These are phyloP conservation scores for Sergeia podlipaevii DNA, from an alignment of 208 protist species.

Conservation along the genomic window DNA sequence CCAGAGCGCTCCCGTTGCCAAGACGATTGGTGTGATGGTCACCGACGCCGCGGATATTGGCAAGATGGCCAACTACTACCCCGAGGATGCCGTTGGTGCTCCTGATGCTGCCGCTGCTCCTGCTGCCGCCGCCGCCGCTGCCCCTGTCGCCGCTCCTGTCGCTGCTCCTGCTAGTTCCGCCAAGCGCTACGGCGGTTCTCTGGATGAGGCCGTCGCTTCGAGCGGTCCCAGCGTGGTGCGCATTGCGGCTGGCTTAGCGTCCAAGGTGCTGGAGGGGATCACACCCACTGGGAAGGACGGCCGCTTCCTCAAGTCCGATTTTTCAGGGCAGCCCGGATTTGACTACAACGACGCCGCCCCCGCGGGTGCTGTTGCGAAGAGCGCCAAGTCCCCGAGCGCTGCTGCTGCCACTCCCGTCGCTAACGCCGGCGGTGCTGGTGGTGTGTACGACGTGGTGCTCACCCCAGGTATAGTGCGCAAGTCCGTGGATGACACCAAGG, in stretches of 20 bases:
- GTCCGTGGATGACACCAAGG: constrained; percentile 57
- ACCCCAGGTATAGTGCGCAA: constrained; percentile 43
- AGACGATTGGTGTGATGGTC: constrained; percentile 88
- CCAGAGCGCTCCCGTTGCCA: constrained; percentile 63
- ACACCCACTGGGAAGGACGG: constrained; percentile 64
- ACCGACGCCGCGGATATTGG: constrained; percentile 71
- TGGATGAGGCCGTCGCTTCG: constrained; percentile 57
- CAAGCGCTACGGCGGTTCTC: constrained; percentile 48
- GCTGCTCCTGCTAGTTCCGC: constrained; percentile 6
- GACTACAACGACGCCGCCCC: constrained; percentile 61
- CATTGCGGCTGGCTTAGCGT: constrained; percentile 63
- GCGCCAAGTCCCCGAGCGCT: not conserved
- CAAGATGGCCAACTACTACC: constrained; percentile 51
- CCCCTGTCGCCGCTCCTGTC: constrained; percentile 3
- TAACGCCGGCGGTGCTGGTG: constrained; percentile 2
- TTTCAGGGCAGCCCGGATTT: constrained; percentile 66
- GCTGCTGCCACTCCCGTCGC: not conserved
- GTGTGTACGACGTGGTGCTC: constrained; percentile 63
- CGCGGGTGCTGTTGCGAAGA: constrained; percentile 8
- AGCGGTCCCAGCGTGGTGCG: constrained; percentile 81
- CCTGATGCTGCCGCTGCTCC: constrained; percentile 10
- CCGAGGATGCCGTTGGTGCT: constrained; percentile 26
- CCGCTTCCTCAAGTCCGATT: constrained; percentile 79
- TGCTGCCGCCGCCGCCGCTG: constrained; percentile 8
- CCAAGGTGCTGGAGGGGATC: constrained; percentile 29